Base-by-base conservation (phyloP, 208 protist genomes). In the Wallacemonas sp. region DNA sequence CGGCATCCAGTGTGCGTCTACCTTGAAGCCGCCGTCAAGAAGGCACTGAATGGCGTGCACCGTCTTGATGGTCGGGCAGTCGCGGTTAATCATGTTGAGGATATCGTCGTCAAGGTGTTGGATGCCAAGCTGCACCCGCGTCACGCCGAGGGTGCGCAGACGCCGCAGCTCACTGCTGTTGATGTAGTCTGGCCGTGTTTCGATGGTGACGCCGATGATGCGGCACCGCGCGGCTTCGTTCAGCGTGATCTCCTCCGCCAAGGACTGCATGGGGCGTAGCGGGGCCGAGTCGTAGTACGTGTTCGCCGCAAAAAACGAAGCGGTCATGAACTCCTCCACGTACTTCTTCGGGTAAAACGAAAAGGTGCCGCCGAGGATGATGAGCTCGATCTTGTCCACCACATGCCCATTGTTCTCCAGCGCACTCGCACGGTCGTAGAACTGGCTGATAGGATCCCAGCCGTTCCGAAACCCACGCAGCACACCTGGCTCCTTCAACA, bases 311-410 rank as follows among this genome's bases (percentile, higher is more conserved):
- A 94, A 98, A 65, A 95, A 97, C 31, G 82, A 90, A 19, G 87
- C 93, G 38, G 80, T 75, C 45, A 95, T 86, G 66, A 97, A 97
- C 61, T 90, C 73, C 74, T 96, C 86, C 1, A 94, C 75, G 80
- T 99, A 99, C 31, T 93, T 88, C 47, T 80, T 76, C 14, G 95
- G 85, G 41, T 99, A 96, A 51, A 96, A 98, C 64, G 99, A 98
- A 63, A 99, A 99, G 33, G 99, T 99, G 27, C 99, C 99, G 30
- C 99, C 99, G 81, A 99, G 99, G 60, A 99, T 92, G 68, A 99
- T 98, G 28, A 99, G 98, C 76, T 99, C 99, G 30, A 99, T 97
- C 84, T 99, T 98, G 70, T 97, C 96, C 54, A 89, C 88, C 6
- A 91, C 79, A 69, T 98, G 96, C 2, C 96, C 96, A 68, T 95